These are phyloP conservation scores for Blastobotrys indianensis DNA, from an alignment of 1,139 yeast genomes.

Conservation along the genomic window DNA sequence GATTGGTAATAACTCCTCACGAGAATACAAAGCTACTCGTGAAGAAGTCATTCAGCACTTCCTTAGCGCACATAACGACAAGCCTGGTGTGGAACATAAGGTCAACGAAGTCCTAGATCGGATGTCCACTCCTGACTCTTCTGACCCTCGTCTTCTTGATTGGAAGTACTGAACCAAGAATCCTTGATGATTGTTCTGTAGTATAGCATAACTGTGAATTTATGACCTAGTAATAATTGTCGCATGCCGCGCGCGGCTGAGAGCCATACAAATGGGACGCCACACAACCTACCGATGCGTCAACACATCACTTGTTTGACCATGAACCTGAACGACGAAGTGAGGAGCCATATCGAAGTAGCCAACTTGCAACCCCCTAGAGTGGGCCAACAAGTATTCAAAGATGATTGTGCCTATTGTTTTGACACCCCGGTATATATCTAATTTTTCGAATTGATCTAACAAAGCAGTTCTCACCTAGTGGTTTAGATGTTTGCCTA, in stretches of 20 bases:
- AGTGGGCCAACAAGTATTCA: slow-evolving; percentile 42
- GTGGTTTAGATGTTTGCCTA: slow-evolving; percentile 71
- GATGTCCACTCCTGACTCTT: slow-evolving; percentile 55
- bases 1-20: slow-evolving; percentile 59
- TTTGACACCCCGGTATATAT: slow-evolving; percentile 58
- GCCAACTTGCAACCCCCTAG: slow-evolving; percentile 21
- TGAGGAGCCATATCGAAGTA: slow-evolving; percentile 17
- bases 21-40: slow-evolving; percentile 62
- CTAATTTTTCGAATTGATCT: slow-evolving; percentile 18
- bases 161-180: slow-evolving; percentile 42
- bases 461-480: slow-evolving; percentile 31
- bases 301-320: no score
- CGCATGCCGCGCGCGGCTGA: not conserved
- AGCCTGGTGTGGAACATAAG: slow-evolving; percentile 59
- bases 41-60: slow-evolving; percentile 61
- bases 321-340: slow-evolving; percentile 3
- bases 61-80: slow-evolving; percentile 43
- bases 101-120: slow-evolving; percentile 50
- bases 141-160: slow-evolving; percentile 53
- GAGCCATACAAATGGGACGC: no score
- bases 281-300: not conserved
- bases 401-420: slow-evolving; percentile 79
- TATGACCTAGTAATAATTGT: not conserved
- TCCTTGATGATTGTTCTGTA: not conserved
- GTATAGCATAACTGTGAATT: not conserved